Percentiles rank a stretch among this genome's conserved stretches.
These are phyloP conservation scores for Vaccinium vitisidaea DNA, from an alignment of 148 eudicot species.

Conservation along the genomic window DNA sequence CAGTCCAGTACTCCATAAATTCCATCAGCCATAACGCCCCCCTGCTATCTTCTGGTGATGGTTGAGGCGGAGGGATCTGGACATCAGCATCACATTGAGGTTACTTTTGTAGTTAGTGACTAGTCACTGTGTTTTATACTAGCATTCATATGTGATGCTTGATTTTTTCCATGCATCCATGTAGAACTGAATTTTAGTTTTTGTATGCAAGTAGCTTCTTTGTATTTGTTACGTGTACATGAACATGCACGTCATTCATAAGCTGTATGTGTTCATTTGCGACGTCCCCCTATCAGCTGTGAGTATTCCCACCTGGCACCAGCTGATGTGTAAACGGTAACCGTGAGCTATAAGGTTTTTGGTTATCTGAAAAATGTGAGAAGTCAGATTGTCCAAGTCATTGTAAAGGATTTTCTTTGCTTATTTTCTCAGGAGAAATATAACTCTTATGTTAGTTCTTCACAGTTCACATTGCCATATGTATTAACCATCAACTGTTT, in stretches of 20 bases:
- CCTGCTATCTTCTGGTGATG: conserved; percentile 31
- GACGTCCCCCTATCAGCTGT: neutral
- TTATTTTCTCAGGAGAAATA: too few species aligned
- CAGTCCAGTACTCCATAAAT: conserved; percentile 27
- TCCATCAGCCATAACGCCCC: conserved; percentile 38
- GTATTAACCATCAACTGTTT: neutral
- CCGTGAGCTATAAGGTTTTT: conserved; percentile 2
- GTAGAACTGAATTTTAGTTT: neutral
- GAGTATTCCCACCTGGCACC: neutral
- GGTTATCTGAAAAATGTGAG: neutral
- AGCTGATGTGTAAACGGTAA: neutral
- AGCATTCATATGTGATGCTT: neutral
- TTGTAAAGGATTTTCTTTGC: neutral
- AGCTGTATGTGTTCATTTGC: neutral
- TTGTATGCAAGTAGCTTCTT: neutral
- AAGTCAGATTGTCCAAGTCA: neutral
- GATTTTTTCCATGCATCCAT: neutral
- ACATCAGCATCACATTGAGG: neutral
- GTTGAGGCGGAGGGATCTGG: neutral
- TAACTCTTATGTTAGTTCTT: neutral
- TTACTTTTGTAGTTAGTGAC: neutral
- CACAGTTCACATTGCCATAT: neutral
- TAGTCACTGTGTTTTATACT: neutral
- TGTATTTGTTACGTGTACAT: neutral
- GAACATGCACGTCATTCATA: neutral